A percentile compares a stretch with the other conserved stretches of the same genome.
These are phyloP conservation scores for Saccharomycopsis fibuligera DNA, from an alignment of 805 yeast species.

Conservation along the genomic window DNA sequence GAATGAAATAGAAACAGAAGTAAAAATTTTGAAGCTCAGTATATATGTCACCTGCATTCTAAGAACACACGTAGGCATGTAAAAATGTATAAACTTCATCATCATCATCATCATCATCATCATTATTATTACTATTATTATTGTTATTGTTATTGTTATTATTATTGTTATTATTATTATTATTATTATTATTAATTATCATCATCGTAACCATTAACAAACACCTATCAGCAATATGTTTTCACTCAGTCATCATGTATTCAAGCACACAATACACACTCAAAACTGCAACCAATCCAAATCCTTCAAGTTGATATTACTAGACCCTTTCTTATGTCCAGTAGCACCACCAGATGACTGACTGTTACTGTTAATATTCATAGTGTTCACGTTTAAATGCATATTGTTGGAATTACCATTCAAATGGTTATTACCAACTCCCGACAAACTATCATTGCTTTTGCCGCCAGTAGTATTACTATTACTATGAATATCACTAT, in stretches of 20 bases:
- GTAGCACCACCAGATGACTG: background rate
- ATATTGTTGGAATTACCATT: background rate
- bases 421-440: background rate
- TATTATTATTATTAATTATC: too few species aligned
- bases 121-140: background rate
- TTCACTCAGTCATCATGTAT: background rate
- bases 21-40: background rate
- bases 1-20: background rate
- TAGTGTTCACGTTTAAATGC: background rate
- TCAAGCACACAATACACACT: background rate
- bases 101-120: background rate
- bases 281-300: slow-evolving; percentile 18
- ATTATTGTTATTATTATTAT: too few species aligned
- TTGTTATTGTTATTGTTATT: too few species aligned
- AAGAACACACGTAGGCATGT: too few species aligned
- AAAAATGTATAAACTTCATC: too few species aligned
- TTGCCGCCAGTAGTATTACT: background rate
- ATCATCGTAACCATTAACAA: too few species aligned
- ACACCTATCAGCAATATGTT: background rate
- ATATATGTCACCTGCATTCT: too few species aligned
- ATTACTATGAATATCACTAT: background rate
- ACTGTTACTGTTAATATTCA: background rate
- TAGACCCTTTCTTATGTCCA: background rate
- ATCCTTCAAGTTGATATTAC: slow-evolving; percentile 15
- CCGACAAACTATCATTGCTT: too few species aligned